Evolutionary conservation across 2,329 filamentous ascomycete genomes (phyloP), one percentile per base, ranked within the genome.

Genomic region (Dactylellina leptospora): DNA sequence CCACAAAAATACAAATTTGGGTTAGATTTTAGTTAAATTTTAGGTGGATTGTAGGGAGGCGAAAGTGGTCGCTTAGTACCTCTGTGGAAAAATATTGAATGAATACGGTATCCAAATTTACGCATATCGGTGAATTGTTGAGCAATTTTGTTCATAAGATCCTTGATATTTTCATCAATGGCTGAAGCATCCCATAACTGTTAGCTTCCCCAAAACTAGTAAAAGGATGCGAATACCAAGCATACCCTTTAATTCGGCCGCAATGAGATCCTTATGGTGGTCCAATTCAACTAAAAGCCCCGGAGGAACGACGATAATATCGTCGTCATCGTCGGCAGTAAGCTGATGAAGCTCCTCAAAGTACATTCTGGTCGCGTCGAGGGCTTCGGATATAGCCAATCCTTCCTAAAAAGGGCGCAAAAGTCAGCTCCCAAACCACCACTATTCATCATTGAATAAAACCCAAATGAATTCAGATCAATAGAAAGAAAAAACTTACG

Each of bases 71-170:
- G n/a, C n/a, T n/a, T n/a, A n/a, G n/a, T 83, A 28, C 91, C 91
- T 18, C 90, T 88, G 79, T 99, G 95, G 76, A 96, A 93, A 77
- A 99, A 96, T 28, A 97, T 90, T 0, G 93, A 91, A 76, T 97
- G 93, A 3, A 99, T 85, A 11, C 87, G 87, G 79, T 97, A 99
- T 9, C 88, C 86, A 48, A 91, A 82, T 23, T 86, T 82, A 44
- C 84, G 84, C 77, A 88, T 85, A 56, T 86, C 84, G 2, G 83
- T 83, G 77, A 92, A 93, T 55, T 89, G 84, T 2, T 80, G 80
- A 25, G 82, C 80, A 50, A 88, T 83, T 66, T 82, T 80, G 3
- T 80, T 77, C 68, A 84, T 81, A 0, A 84, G 79, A 10, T 80
- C 77, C 48, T 79, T 81, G 54, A 87, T 85, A 69, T 87, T 82